Base-by-base conservation (phyloP, 2,329 filamentous ascomycete species). In the Pseudopyricularia javanii region DNA sequence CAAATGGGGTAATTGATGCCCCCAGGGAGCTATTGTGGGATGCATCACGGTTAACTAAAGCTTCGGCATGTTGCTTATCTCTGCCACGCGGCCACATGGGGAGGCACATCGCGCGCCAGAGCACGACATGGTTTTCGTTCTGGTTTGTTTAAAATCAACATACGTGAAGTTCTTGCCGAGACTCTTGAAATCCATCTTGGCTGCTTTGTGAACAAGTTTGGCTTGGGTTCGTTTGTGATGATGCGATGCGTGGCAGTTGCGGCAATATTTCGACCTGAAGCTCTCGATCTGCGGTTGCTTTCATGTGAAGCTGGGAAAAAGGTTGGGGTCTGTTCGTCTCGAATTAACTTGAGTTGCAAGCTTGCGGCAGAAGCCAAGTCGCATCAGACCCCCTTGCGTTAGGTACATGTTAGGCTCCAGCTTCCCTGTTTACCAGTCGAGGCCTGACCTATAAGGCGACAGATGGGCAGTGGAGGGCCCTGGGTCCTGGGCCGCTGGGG, bases 1-100 rank as follows among this genome's bases (percentile, higher is more conserved):
- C 90, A 68, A 95, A 95, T 34, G 93, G 93, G 59, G 88, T 90
- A 71, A 97, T 88, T 61, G 85, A 84, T 59, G 87, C 85, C 66
- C 90, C 91, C 64, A 82, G 67, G 65, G 74, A 76, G 65, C 75
- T 66, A 61, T 64, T 66, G 66, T 53, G 53, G 57, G 22, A 28
- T 34, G 12, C 3, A 45, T 5, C 12, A 26, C 20, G 7, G 40
- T 45, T 45, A 45, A 20, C 40, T n/a, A n/a, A n/a, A 26, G 40
- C 40, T 20, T 20, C 7, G 22, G 12, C 24, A 24, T 22, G 8
- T 12, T 4, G 11, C 14, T 45, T 45, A 24, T 11, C 40, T 45
- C 12, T 45, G 3, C 22, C 22, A 45, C 20, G 40, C 40, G 40
- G 24, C 20, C 14, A 12, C 40, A 45, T 3, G 17, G 8, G 20